Conservation (phyloP, 495 filamentous ascomycete species). For the Lasiosphaeria ovina region DNA sequence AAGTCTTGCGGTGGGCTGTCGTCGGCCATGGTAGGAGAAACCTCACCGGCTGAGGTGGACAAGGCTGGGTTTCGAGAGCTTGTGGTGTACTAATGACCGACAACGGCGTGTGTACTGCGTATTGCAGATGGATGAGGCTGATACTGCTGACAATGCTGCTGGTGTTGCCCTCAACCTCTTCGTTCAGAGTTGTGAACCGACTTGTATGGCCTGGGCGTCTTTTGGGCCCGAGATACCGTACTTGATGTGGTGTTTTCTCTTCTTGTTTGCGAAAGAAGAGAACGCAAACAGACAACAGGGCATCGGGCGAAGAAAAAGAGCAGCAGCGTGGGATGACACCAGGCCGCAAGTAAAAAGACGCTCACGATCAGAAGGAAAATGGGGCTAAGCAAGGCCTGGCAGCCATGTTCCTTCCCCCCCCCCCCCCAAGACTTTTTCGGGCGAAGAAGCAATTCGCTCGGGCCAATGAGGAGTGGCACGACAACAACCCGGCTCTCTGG, state of each 20-base stretch:
- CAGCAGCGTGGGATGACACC: slow-evolving; percentile 4
- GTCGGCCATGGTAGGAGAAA: slow-evolving; percentile 31
- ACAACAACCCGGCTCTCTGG: background rate
- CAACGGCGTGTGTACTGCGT: no score
- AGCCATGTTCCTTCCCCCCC: background rate
- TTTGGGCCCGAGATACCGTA: background rate
- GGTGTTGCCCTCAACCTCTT: no score
- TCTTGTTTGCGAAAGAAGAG: background rate
- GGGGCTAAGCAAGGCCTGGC: background rate
- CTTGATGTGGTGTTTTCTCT: background rate
- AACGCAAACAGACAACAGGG: background rate
- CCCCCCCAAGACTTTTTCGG: background rate
- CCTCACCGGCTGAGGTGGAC: slow-evolving; percentile 1
- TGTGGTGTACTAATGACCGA: background rate
- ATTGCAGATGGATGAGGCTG: no score
- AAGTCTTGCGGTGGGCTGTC: slow-evolving; percentile 47
- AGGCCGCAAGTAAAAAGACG: background rate
- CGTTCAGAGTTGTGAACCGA: background rate
- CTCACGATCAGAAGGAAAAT: background rate
- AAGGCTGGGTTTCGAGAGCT: background rate
- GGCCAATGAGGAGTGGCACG: background rate
- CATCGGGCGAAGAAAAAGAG: slow-evolving; percentile 1
- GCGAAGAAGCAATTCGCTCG: slow-evolving; percentile 1
- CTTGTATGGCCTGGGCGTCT: no score
- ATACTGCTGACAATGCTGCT: no score